phyloP scores from a whole-genome alignment of 208 protist species.

The Crithidia acanthocephali region DNA sequence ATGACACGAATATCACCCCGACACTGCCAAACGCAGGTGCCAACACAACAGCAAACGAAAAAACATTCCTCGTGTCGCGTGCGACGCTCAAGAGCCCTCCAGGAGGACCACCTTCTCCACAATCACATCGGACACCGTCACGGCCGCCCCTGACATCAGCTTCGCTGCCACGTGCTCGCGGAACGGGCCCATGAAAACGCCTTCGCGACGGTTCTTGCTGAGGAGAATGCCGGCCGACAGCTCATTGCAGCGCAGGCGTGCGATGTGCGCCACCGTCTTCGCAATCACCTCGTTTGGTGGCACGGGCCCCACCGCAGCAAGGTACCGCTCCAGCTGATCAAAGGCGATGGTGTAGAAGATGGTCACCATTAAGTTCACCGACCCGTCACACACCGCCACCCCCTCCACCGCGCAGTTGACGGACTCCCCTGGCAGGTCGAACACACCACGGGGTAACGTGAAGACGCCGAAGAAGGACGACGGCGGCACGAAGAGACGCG shows the following conservation, averaged over 20 bases:
- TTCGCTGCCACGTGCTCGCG: constrained; percentile 52
- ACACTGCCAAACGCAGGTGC: no score
- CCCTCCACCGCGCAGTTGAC: constrained; percentile 65
- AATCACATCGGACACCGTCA: constrained; percentile 54
- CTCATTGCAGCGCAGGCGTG: constrained; percentile 50
- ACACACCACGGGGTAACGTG: constrained; percentile 63
- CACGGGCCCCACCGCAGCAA: constrained; percentile 72
- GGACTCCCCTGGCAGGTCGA: constrained; percentile 54
- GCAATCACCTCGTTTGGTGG: constrained; percentile 80
- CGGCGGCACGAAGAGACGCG: constrained; percentile 62
- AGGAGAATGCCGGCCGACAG: constrained; percentile 78
- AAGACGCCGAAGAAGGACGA: constrained; percentile 81
- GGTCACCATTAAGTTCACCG: constrained; percentile 70
- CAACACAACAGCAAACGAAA: constrained; percentile 8
- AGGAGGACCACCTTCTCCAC: constrained; percentile 72
- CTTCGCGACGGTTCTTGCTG: constrained; percentile 60
- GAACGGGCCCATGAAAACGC: constrained; percentile 61
- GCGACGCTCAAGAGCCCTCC: constrained; percentile 18
- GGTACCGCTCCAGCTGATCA: constrained; percentile 80
- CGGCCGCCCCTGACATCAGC: constrained; percentile 74
- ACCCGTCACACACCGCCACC: constrained; percentile 63
- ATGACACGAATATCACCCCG: no score
- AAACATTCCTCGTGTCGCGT: neutral
- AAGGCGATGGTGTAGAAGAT: constrained; percentile 73
- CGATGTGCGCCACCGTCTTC: constrained; percentile 53